Conservation (phyloP, 768 basidiomycete species). For the Lenzites betulinus region DNA sequence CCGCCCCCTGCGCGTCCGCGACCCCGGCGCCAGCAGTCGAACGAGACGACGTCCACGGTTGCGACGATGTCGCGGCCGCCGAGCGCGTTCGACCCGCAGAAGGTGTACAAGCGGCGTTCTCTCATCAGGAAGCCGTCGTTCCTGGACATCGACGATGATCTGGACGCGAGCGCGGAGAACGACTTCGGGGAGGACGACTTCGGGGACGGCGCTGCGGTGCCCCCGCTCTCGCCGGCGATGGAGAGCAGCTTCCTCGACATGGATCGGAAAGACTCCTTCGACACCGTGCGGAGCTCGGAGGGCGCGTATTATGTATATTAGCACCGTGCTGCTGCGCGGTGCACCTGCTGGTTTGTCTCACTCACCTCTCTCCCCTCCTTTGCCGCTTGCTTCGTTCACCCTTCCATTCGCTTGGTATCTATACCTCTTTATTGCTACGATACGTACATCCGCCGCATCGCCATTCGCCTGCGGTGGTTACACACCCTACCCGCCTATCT, state of each 20-base stretch:
- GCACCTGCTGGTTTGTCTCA: neutral
- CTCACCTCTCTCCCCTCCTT: neutral
- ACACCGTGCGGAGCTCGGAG: conserved; percentile 37
- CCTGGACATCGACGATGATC: conserved; percentile 58
- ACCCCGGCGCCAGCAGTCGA: conserved; percentile 10
- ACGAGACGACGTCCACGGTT: neutral
- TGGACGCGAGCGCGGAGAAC: conserved; percentile 22
- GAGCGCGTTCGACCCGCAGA: conserved; percentile 29
- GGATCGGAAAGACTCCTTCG: conserved; percentile 41
- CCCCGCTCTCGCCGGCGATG: conserved; percentile 16
- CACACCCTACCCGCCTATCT: conserved; percentile 1
- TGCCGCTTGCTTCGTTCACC: neutral
- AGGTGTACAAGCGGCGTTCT: conserved; percentile 39
- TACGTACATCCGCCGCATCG: conserved; percentile 6
- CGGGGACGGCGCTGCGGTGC: conserved; percentile 5
- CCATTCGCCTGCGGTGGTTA: neutral
- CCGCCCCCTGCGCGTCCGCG: conserved; percentile 35
- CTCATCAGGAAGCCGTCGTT: conserved; percentile 73
- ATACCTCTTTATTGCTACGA: conserved; percentile 27
- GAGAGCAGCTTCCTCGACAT: conserved; percentile 46
- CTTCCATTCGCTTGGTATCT: conserved; percentile 23
- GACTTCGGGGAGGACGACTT: conserved; percentile 4
- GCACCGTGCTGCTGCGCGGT: neutral
- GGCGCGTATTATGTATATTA: conserved; percentile 32
- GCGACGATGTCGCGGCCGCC: conserved; percentile 25